Evolutionary conservation across 305 asterid species (phyloP), one percentile per base, ranked within the genome.

Genomic region (Fraxinus paxiana): DNA sequence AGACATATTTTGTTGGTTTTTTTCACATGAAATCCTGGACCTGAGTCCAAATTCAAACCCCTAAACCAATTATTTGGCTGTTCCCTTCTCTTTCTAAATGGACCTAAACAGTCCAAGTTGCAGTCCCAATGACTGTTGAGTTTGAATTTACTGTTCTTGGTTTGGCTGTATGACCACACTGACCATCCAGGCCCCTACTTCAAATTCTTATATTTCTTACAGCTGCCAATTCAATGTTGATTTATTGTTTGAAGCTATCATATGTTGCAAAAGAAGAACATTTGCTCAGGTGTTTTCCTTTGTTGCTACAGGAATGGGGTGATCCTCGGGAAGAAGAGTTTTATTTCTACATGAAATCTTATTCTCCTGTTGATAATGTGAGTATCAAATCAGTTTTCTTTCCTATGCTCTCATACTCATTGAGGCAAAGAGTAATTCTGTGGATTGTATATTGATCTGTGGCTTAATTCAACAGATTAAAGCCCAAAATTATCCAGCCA

Each of bases 291-390:
- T 70, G 75, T 31, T 70, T 31, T 70, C 75, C 41, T 70, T 15
- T 70, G 75, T 79, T 81, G 82, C 79, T 83, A 81, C 93, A 95
- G 99, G 99, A 95, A 90, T 93, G 98, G 99, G 97, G 98, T 73
- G 99, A 95, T 88, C 99, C 99, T 83, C 96, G 98, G 37, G 86
- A 92, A 84, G 92, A 95, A 81, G 96, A 95, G 89, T 94, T 88
- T 80, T 95, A 95, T 87, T 91, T 79, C 88, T 92, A 91, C 85
- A 92, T 95, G 93, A 93, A 94, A 88, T 93, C 99, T 1, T 95
- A 93, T 87, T 95, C 98, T 72, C 99, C 99, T 33, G 94, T 95
- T 74, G 98, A 95, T 86, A 93, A 95, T 70, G 99, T 92, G 84
- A 88, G 97, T 85, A 48, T 71, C 77, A 46, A 51, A 46, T 74